Percentiles rank a stretch among this genome's conserved stretches.
Conservation (phyloP, 2,329 filamentous ascomycete species). For the Apiospora sp. region DNA sequence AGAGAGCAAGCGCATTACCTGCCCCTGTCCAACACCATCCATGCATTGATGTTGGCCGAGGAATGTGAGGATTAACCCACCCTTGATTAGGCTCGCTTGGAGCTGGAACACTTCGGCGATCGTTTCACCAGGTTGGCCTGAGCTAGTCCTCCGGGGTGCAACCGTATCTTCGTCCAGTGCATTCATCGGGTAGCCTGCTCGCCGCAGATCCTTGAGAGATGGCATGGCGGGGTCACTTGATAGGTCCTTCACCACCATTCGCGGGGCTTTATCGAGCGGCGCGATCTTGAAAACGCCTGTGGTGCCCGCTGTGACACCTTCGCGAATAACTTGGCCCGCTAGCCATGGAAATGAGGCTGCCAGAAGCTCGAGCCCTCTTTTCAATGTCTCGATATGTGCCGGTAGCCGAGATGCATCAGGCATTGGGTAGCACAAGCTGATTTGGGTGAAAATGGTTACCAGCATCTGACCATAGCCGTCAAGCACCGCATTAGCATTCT, state of each 20-base stretch:
- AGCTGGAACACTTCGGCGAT: constrained; percentile 46
- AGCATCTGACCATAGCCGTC: constrained; percentile 29
- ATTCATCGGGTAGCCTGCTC: constrained; percentile 36
- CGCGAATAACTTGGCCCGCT: not conserved
- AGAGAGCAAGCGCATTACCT: constrained; percentile 50
- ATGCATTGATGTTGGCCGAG: constrained; percentile 52
- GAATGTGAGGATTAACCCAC: constrained; percentile 53
- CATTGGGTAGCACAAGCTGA: constrained; percentile 44
- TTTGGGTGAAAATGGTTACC: constrained; percentile 47
- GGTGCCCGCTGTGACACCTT: not conserved
- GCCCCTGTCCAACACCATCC: constrained; percentile 53
- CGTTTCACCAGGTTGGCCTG: not conserved
- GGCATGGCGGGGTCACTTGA: not conserved
- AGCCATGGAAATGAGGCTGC: not conserved
- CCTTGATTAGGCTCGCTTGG: constrained; percentile 53
- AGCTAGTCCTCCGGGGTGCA: constrained; percentile 46
- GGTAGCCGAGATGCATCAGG: constrained; percentile 31
- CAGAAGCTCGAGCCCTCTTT: not conserved
- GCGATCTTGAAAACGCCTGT: not conserved
- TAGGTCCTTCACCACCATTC: not conserved
- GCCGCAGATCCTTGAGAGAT: not conserved
- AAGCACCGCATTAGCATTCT: not conserved
- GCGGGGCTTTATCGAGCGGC: not conserved
- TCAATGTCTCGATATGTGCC: not conserved
- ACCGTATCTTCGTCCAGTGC: constrained; percentile 50